phyloP scores from a whole-genome alignment of 768 basidiomycete species.

The Erythrobasidium yunnanense region DNA sequence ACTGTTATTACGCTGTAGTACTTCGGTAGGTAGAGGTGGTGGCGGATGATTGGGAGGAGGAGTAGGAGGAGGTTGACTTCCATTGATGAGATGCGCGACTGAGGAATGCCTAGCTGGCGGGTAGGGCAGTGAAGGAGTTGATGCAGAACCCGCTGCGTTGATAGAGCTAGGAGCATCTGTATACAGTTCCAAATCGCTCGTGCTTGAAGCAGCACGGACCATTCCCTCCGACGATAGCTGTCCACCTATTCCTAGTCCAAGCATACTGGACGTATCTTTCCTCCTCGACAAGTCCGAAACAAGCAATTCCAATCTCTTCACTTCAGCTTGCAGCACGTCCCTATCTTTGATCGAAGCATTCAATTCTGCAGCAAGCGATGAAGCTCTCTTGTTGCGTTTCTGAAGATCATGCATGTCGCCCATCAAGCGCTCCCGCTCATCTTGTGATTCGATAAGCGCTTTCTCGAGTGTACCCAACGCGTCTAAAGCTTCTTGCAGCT shows the following conservation, averaged over 20 bases:
- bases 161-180: conserved; percentile 46
- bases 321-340: conserved; percentile 51
- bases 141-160: conserved; percentile 38
- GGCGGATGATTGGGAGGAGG: neutral
- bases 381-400: neutral
- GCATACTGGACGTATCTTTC: neutral
- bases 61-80: neutral
- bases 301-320: conserved; percentile 21
- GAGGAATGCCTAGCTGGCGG: conserved; percentile 60
- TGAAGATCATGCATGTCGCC: conserved; percentile 26
- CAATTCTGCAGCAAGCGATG: neutral
- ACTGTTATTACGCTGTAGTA: neutral
- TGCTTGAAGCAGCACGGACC: neutral
- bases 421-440: conserved; percentile 32
- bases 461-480: conserved; percentile 31
- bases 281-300: neutral
- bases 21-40: conserved; percentile 18
- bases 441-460: conserved; percentile 34
- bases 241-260: conserved; percentile 11
- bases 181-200: neutral
- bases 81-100: neutral
- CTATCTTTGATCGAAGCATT: conserved; percentile 49
- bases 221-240: neutral
- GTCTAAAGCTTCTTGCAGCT: conserved; percentile 32
- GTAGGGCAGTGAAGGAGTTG: conserved; percentile 67